A percentile compares a stretch with the other conserved stretches of the same genome.
These are phyloP conservation scores for Tolypocladium endophyticum DNA, from an alignment of 2,329 filamentous ascomycete species.

Conservation along the genomic window DNA sequence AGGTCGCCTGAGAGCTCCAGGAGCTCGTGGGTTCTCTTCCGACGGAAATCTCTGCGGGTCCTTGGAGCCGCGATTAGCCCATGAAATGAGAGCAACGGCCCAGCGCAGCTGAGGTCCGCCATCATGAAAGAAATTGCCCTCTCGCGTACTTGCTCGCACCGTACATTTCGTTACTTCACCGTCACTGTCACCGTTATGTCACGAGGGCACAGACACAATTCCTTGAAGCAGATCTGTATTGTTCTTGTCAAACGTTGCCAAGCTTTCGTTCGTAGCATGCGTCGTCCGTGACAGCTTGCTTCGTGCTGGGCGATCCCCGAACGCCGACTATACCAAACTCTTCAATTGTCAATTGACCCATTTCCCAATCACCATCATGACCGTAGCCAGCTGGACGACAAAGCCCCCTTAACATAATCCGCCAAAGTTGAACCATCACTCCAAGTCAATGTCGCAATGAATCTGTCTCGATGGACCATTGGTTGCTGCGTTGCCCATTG, in stretches of 20 bases:
- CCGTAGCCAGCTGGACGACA: not conserved
- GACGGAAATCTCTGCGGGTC: not conserved
- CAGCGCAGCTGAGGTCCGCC: not conserved
- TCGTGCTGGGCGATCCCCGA: conserved; percentile 14
- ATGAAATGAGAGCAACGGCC: not conserved
- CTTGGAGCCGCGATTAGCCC: not conserved
- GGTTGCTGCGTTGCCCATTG: conserved; percentile 3
- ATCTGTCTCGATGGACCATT: not conserved
- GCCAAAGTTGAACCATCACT: conserved; percentile 2
- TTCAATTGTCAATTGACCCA: conserved; percentile 19
- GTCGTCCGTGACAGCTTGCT: conserved; percentile 16
- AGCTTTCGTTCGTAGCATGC: conserved; percentile 10
- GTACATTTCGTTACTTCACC: not conserved
- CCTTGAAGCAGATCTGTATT: conserved; percentile 12
- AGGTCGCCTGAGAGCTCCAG: not conserved
- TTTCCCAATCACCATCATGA: conserved; percentile 19
- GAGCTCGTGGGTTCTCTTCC: not conserved
- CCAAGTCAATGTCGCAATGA: not conserved
- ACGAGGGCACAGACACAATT: not conserved
- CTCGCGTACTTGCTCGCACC: not conserved
- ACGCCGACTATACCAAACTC: conserved; percentile 19
- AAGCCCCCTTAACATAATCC: conserved; percentile 12
- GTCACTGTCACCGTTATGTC: not conserved
- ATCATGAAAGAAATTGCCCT: not conserved
- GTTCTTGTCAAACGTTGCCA: conserved; percentile 16